A percentile compares a stretch with the other conserved stretches of the same genome.
Evolutionary conservation across 2,329 filamentous ascomycete species (phyloP).

Genomic region (Aspergillus calidoustus): DNA sequence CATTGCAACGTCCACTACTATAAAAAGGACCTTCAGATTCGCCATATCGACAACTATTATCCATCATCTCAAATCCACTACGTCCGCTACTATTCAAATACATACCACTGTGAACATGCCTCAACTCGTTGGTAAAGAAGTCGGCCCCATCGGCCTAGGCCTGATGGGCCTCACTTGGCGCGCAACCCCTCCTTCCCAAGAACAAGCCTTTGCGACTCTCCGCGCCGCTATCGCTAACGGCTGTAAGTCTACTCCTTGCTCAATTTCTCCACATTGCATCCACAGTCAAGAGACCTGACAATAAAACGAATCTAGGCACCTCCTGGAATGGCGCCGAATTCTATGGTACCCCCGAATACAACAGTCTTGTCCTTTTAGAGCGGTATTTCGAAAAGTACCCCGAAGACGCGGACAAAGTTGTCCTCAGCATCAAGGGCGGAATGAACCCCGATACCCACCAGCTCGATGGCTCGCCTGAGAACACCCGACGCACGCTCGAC

Average conservation of each 20-base stretch:
- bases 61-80: background rate
- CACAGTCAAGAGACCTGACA: background rate
- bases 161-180: conserved; percentile 11
- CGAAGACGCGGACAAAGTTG: conserved; percentile 33
- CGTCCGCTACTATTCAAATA: background rate
- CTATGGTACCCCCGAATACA: conserved; percentile 37
- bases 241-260: background rate
- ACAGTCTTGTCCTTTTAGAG: conserved; percentile 34
- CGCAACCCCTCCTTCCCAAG: background rate
- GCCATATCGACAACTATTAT: too few relatives aligned
- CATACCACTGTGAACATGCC: background rate
- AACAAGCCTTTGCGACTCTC: conserved; percentile 8
- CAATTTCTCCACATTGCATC: background rate
- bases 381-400: conserved; percentile 34
- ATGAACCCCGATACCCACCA: conserved; percentile 34
- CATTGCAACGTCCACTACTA: background rate
- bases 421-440: conserved; percentile 35
- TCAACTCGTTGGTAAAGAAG: background rate
- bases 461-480: conserved; percentile 56
- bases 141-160: conserved; percentile 8
- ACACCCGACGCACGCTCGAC: conserved; percentile 59
- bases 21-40: background rate
- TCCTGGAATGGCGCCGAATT: conserved; percentile 38
- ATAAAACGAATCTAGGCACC: background rate
- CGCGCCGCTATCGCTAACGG: conserved; percentile 2